Conservation (phyloP, 805 yeast genomes). For the Suhomyces sp. region DNA sequence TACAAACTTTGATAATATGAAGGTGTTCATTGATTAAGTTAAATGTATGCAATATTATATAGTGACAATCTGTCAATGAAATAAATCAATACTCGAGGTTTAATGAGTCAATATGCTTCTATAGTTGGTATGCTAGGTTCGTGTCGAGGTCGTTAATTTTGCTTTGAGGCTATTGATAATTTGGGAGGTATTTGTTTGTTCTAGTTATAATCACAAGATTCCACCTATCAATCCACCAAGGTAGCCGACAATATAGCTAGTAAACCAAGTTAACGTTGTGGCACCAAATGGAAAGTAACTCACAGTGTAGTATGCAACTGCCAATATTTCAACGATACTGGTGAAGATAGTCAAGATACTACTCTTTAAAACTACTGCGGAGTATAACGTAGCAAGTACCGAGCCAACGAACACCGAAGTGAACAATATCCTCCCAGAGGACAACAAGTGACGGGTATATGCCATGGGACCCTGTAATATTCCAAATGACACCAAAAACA, state of each 20-base stretch:
- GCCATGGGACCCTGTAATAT: constrained; percentile 89
- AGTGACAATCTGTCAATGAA: not conserved
- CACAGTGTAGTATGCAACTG: constrained; percentile 85
- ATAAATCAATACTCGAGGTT: too few species aligned
- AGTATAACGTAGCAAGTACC: constrained; percentile 73
- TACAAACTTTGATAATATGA: too few species aligned
- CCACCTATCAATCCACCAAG: constrained; percentile 50
- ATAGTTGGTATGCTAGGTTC: too few species aligned
- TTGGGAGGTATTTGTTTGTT: too few species aligned
- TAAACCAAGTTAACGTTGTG: constrained; percentile 58
- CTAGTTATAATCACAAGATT: constrained; percentile 17
- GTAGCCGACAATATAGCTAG: constrained; percentile 44
- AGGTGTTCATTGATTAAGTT: too few species aligned
- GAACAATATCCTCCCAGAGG: constrained; percentile 76
- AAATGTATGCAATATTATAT: not conserved
- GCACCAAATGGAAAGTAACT: constrained; percentile 97
- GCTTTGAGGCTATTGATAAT: too few species aligned
- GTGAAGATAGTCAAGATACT: constrained; percentile 75
- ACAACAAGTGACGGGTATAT: constrained; percentile 69
- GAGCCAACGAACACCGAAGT: constrained; percentile 79
- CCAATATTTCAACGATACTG: constrained; percentile 74
- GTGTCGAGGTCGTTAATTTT: too few species aligned
- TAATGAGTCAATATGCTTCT: too few species aligned
- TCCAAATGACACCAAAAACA: constrained; percentile 88
- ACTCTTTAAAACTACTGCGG: constrained; percentile 64